phyloP scores from a whole-genome alignment of 2,329 filamentous ascomycete species.

The Talaromyces sp. region DNA sequence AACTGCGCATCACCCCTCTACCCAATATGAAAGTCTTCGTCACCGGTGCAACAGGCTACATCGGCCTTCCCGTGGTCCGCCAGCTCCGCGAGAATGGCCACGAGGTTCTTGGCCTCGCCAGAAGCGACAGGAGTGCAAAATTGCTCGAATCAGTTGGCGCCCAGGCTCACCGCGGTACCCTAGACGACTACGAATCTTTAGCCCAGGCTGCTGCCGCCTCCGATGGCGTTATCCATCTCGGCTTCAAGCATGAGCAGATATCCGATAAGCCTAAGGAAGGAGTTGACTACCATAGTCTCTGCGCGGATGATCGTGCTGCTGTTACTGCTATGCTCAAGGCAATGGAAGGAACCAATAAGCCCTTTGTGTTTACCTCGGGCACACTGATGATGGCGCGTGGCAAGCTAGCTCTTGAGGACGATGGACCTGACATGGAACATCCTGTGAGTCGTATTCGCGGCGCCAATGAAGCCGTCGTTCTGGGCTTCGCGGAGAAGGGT shows the following conservation, averaged over 20 bases:
- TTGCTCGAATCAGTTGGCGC: constrained; percentile 4
- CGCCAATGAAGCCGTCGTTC: background rate
- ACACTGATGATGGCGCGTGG: constrained; percentile 13
- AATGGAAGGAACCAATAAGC: constrained; percentile 7
- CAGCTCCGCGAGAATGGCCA: constrained; percentile 5
- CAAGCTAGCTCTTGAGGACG: background rate
- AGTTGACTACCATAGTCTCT: background rate
- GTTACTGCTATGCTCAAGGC: background rate
- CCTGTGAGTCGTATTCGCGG: constrained; percentile 5
- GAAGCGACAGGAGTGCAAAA: constrained; percentile 2
- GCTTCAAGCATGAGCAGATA: constrained; percentile 11
- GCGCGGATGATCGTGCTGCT: constrained; percentile 1
- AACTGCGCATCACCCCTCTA: background rate
- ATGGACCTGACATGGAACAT: constrained; percentile 1
- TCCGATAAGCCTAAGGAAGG: background rate
- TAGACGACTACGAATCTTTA: constrained; percentile 6
- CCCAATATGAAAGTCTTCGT: constrained; percentile 14
- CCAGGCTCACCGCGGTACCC: background rate
- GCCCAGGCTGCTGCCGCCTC: background rate
- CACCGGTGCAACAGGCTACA: constrained; percentile 12
- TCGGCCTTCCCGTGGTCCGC: constrained; percentile 10
- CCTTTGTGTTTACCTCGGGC: constrained; percentile 12
- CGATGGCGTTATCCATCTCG: constrained; percentile 10
- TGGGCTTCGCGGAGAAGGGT: background rate
- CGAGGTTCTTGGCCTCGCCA: constrained; percentile 4